A percentile compares a stretch with the other conserved stretches of the same genome.
These are phyloP conservation scores for Erucastrum elatum DNA, from an alignment of 345 rosid genomes.

Conservation along the genomic window DNA sequence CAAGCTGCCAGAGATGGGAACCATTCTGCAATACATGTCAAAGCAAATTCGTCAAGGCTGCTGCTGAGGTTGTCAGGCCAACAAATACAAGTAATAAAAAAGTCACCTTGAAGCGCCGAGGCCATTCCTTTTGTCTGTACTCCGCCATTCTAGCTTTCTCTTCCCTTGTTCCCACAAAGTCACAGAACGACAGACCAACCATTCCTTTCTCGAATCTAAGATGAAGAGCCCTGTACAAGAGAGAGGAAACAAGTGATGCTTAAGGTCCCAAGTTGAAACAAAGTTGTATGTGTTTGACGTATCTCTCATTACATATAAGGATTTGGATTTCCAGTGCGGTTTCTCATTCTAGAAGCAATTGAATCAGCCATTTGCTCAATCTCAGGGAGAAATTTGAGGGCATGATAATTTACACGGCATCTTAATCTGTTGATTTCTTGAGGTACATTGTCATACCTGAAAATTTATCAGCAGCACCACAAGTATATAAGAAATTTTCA, in stretches of 20 bases:
- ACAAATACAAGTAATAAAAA: slow-evolving; percentile 22
- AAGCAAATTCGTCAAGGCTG: not conserved
- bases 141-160: slow-evolving; percentile 97
- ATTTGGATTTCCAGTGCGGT: slow-evolving; percentile 84
- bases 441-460: slow-evolving; percentile 97
- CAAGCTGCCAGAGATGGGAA: slow-evolving; percentile 94
- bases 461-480: slow-evolving; percentile 21
- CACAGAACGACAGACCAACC: slow-evolving; percentile 98
- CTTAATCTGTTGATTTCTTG: slow-evolving; percentile 95
- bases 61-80: not conserved
- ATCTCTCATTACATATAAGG: slow-evolving; percentile 73
- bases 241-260: slow-evolving; percentile 10
- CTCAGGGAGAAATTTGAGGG: slow-evolving; percentile 90
- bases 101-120: slow-evolving; percentile 91
- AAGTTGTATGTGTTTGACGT: slow-evolving; percentile 20
- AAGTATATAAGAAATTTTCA: not conserved
- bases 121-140: slow-evolving; percentile 98
- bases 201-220: slow-evolving; percentile 99
- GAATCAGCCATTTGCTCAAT: slow-evolving; percentile 92
- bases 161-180: slow-evolving; percentile 96
- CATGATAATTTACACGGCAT: slow-evolving; percentile 99
- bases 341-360: slow-evolving; percentile 89
- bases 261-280: slow-evolving; percentile 11
- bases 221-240: slow-evolving; percentile 89
- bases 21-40: slow-evolving; percentile 66